phyloP scores from a whole-genome alignment of 495 filamentous ascomycete species.

The Chaetomidium leptoderma region DNA sequence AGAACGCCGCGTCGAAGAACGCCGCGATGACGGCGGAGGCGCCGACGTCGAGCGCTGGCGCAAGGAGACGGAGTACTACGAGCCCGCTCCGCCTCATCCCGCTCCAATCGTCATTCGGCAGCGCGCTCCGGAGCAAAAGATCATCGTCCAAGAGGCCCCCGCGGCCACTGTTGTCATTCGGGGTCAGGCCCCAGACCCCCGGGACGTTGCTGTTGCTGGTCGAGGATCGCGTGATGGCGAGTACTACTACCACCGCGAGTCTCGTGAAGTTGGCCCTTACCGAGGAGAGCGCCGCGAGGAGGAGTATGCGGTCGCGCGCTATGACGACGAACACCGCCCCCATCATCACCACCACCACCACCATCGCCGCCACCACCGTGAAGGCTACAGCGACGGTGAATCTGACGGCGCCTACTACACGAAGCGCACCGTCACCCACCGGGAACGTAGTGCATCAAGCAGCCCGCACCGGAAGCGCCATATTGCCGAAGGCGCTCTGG shows the following conservation, averaged over 20 bases:
- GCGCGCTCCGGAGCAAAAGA: constrained; percentile 56
- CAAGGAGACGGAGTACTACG: constrained; percentile 65
- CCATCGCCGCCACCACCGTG: constrained; percentile 29
- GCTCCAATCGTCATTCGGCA: constrained; percentile 66
- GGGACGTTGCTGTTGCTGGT: constrained; percentile 48
- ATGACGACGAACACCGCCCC: constrained; percentile 39
- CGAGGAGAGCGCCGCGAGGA: constrained; percentile 56
- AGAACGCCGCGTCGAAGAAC: constrained; percentile 46
- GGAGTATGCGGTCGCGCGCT: constrained; percentile 43
- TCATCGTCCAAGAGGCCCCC: constrained; percentile 72
- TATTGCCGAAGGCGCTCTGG: constrained; percentile 79
- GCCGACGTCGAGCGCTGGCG: constrained; percentile 58
- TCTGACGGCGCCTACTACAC: constrained; percentile 48
- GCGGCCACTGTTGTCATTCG: constrained; percentile 62
- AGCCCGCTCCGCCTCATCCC: constrained; percentile 46
- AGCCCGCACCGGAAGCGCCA: constrained; percentile 65
- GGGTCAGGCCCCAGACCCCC: constrained; percentile 49
- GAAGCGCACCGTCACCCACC: constrained; percentile 40
- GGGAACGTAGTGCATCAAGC: constrained; percentile 42
- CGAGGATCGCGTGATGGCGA: constrained; percentile 54
- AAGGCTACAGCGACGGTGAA: constrained; percentile 45
- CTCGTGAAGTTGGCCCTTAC: constrained; percentile 48
- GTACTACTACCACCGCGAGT: constrained; percentile 49
- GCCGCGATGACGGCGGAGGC: constrained; percentile 39
- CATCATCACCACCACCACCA: constrained; percentile 54